A percentile compares a stretch with the other conserved stretches of the same genome.
Evolutionary conservation across 805 yeast species (phyloP).

Genomic region (Saccharomycopsis microspora): DNA sequence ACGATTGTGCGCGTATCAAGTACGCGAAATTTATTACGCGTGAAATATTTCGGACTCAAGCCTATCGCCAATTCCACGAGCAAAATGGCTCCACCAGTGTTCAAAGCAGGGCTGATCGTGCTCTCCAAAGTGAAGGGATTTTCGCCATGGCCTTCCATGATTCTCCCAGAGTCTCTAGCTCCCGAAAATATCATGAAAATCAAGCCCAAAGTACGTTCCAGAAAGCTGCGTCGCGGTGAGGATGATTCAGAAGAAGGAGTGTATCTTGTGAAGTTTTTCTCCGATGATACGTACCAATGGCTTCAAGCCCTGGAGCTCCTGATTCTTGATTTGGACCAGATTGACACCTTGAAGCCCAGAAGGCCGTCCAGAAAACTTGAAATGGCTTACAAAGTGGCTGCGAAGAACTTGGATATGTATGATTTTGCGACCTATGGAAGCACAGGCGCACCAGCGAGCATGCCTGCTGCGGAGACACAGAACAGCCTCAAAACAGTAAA

Average conservation of each 20-base stretch:
- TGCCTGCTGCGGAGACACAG: constrained; percentile 25
- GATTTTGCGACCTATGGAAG: constrained; percentile 33
- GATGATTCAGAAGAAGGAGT: constrained; percentile 22
- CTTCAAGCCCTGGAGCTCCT: constrained; percentile 41
- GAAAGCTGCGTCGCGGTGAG: constrained; percentile 9
- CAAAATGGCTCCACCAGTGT: constrained; percentile 13
- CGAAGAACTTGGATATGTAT: constrained; percentile 37
- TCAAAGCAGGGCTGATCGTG: constrained; percentile 42
- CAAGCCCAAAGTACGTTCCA: constrained; percentile 34
- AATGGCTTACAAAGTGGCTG: constrained; percentile 43
- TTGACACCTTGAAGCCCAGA: constrained; percentile 18
- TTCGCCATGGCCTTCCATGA: constrained; percentile 88
- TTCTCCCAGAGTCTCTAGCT: constrained; percentile 45
- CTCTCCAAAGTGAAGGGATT: constrained; percentile 79
- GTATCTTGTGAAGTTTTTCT: constrained; percentile 47
- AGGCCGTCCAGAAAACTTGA: constrained; percentile 34
- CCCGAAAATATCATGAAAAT: constrained; percentile 43
- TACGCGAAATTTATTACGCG: too few species aligned
- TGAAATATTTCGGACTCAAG: too few species aligned
- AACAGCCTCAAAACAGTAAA: constrained; percentile 16
- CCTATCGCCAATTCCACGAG: too few species aligned
- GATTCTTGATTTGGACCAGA: constrained; percentile 27
- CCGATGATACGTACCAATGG: constrained; percentile 69
- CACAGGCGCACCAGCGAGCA: constrained; percentile 28
- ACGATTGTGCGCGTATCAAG: too few species aligned